phyloP scores from a whole-genome alignment of 2,329 filamentous ascomycete genomes.

The Aspergillus fumigatiaffinis region DNA sequence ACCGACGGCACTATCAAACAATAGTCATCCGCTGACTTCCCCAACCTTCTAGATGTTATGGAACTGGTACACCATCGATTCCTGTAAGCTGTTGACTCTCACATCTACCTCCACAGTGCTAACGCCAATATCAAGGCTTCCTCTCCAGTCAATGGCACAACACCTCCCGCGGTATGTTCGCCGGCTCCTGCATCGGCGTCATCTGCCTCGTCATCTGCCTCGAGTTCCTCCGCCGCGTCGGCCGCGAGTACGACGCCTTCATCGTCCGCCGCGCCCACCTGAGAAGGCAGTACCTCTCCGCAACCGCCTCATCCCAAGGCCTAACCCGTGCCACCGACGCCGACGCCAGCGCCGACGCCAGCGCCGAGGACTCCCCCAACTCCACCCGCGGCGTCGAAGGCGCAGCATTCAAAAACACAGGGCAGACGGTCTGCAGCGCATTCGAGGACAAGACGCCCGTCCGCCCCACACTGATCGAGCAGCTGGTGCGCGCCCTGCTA shows the following conservation, averaged over 20 bases:
- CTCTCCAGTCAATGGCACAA: constrained; percentile 67
- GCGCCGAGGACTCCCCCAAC: background rate
- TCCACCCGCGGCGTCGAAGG: background rate
- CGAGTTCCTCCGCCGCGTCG: constrained; percentile 66
- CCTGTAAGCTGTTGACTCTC: constrained; percentile 11
- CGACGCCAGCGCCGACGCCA: background rate
- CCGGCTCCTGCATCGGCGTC: constrained; percentile 74
- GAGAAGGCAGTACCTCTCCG: background rate
- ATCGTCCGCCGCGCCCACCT: constrained; percentile 45
- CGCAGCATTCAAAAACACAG: background rate
- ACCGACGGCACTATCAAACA: background rate
- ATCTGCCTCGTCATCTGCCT: constrained; percentile 69
- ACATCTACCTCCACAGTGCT: background rate
- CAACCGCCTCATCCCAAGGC: background rate
- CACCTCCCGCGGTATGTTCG: constrained; percentile 66
- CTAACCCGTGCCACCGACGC: background rate
- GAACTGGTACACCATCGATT: constrained; percentile 27
- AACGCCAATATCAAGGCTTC: constrained; percentile 50
- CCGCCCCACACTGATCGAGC: constrained; percentile 61
- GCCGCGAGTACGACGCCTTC: constrained; percentile 69
- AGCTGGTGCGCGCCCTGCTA: constrained; percentile 61
- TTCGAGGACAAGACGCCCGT: constrained; percentile 25
- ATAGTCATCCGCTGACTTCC: background rate
- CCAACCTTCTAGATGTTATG: constrained; percentile 23
- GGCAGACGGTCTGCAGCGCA: background rate